phyloP scores from a whole-genome alignment of 805 yeast species.

The Allodekkera sacchari region DNA sequence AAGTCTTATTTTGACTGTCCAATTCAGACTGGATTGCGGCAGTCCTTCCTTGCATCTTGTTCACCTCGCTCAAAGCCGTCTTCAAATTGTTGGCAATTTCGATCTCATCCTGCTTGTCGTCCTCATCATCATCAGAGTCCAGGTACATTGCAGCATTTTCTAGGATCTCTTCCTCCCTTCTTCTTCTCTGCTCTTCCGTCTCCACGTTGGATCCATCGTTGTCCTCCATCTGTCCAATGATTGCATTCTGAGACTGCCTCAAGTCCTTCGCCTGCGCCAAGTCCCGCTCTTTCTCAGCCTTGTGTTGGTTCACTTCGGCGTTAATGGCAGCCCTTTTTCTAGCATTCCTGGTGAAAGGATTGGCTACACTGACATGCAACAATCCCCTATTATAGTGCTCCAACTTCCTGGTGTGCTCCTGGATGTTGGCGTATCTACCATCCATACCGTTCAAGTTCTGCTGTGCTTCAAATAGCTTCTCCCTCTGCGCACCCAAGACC shows the following conservation, averaged over 20 bases:
- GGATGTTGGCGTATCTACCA: conserved; percentile 75
- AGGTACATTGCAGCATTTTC: too few relatives aligned
- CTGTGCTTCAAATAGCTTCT: conserved; percentile 73
- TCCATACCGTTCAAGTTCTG: conserved; percentile 67
- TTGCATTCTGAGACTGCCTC: conserved; percentile 19
- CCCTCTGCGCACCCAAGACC: conserved; percentile 90
- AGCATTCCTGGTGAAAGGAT: conserved; percentile 83
- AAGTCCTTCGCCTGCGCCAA: conserved; percentile 17
- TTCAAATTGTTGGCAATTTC: too few relatives aligned
- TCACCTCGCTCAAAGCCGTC: too few relatives aligned
- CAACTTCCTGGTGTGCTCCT: conserved; percentile 72
- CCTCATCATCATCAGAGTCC: too few relatives aligned
- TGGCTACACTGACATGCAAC: conserved; percentile 69
- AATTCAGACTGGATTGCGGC: too few relatives aligned
- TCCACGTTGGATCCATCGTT: too few relatives aligned
- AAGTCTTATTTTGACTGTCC: too few relatives aligned
- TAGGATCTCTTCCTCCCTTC: too few relatives aligned
- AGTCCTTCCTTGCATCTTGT: too few relatives aligned
- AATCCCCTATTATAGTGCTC: conserved; percentile 73
- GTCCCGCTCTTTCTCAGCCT: conserved; percentile 23
- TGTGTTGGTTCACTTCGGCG: conserved; percentile 43
- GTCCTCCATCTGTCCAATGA: conserved; percentile 41
- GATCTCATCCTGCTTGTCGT: too few relatives aligned
- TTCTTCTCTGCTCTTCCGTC: too few relatives aligned
- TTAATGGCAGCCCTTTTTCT: conserved; percentile 69